A percentile compares a stretch with the other conserved stretches of the same genome.
Evolutionary conservation across 768 basidiomycete species (phyloP).

Genomic region (Dentipellis fragilis): DNA sequence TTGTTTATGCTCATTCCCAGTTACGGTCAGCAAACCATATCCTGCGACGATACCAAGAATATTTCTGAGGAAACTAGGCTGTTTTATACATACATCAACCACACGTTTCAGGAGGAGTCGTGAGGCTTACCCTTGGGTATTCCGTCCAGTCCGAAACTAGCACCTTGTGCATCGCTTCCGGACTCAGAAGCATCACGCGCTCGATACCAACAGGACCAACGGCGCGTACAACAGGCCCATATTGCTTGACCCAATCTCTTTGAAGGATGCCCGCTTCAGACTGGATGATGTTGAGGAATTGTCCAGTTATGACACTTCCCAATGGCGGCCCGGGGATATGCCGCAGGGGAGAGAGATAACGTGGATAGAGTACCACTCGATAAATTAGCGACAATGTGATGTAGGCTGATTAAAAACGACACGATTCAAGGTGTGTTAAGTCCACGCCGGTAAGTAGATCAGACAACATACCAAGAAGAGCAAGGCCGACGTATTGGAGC

Average conservation of each 20-base stretch:
- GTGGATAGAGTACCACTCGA: not conserved
- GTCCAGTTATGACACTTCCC: conserved; percentile 26
- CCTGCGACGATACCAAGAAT: conserved; percentile 8
- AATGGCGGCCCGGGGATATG: conserved; percentile 28
- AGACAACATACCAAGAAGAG: not conserved
- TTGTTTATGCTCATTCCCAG: conserved; percentile 9
- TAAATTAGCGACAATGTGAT: not conserved
- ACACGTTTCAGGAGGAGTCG: not conserved
- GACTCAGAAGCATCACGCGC: conserved; percentile 7
- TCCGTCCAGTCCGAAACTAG: conserved; percentile 9
- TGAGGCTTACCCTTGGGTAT: conserved; percentile 7
- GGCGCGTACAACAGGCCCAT: conserved; percentile 8
- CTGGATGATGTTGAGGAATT: conserved; percentile 27
- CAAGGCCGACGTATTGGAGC: not conserved
- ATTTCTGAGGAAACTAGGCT: conserved; percentile 12
- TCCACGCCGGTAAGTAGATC: not conserved
- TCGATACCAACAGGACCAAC: conserved; percentile 12
- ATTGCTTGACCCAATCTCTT: conserved; percentile 7
- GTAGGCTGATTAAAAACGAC: not conserved
- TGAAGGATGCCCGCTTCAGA: conserved; percentile 28
- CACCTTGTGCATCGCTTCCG: conserved; percentile 9
- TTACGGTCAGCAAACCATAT: conserved; percentile 11
- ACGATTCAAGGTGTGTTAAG: not conserved
- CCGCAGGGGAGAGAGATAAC: conserved; percentile 26
- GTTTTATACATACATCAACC: not conserved